A percentile compares a stretch with the other conserved stretches of the same genome.
phyloP scores from a whole-genome alignment of 1,284 basidiomycete genomes.

The Moesziomyces antarcticus region DNA sequence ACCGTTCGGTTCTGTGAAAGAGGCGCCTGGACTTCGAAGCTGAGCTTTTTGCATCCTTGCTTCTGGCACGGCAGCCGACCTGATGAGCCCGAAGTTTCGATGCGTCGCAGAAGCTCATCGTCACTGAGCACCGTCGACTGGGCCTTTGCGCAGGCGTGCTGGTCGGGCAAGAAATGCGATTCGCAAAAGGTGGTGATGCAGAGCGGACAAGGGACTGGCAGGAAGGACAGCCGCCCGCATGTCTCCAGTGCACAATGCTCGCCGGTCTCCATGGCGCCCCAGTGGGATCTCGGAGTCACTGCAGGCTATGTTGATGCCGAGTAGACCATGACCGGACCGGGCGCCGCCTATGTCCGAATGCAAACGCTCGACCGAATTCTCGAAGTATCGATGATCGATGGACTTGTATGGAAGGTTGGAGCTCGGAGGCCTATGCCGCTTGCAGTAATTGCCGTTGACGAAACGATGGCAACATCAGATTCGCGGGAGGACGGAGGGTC shows the following conservation, averaged over 20 bases:
- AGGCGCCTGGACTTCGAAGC: conserved; percentile 33
- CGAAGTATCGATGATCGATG: conserved; percentile 2
- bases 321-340: too few species aligned
- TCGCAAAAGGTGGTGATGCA: conserved; percentile 55
- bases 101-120: conserved; percentile 28
- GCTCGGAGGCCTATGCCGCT: background rate
- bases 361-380: conserved; percentile 12
- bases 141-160: conserved; percentile 49
- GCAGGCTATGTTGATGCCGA: too few species aligned
- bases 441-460: background rate
- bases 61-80: conserved; percentile 57
- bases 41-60: conserved; percentile 54
- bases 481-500: background rate
- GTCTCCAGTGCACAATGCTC: conserved; percentile 43
- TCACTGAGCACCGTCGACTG: conserved; percentile 36
- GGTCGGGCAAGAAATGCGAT: conserved; percentile 50
- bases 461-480: background rate
- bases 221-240: conserved; percentile 55
- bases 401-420: background rate
- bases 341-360: too few species aligned
- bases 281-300: background rate
- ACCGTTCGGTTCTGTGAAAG: background rate
- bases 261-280: conserved; percentile 49
- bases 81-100: conserved; percentile 17
- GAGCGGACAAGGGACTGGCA: conserved; percentile 51